Conservation (phyloP, 768 basidiomycete species). For the Mycena epipterygia region DNA sequence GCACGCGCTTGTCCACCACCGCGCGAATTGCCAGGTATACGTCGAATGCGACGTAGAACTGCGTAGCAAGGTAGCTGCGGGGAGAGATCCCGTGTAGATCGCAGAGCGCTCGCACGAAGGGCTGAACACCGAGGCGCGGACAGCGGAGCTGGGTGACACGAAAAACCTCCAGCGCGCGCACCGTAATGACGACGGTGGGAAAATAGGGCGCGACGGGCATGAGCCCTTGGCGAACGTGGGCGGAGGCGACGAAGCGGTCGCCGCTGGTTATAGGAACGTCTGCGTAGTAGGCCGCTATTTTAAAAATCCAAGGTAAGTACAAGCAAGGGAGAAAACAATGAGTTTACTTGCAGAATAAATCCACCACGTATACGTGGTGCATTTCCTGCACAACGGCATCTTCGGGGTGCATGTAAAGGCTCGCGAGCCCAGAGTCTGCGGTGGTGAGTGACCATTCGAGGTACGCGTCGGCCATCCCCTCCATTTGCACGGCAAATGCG, state of each 20-base stretch:
- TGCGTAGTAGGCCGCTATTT: background rate
- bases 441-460: background rate
- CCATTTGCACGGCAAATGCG: background rate
- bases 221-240: conserved; percentile 27
- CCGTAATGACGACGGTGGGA: background rate
- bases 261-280: background rate
- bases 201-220: background rate
- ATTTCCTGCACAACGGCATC: background rate
- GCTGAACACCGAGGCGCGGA: background rate
- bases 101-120: background rate
- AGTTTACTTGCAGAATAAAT: background rate
- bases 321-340: background rate
- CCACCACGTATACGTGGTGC: background rate
- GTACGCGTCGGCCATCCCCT: background rate
- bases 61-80: background rate
- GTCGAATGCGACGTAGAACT: conserved; percentile 50
- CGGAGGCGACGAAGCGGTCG: background rate
- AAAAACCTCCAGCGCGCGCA: background rate
- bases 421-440: background rate
- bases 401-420: background rate
- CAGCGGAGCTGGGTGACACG: background rate
- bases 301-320: background rate
- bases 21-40: conserved; percentile 47
- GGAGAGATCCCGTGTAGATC: background rate
- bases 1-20: conserved; percentile 38